Conservation (phyloP, 2,329 filamentous ascomycete genomes). For the Microsporum canis region DNA sequence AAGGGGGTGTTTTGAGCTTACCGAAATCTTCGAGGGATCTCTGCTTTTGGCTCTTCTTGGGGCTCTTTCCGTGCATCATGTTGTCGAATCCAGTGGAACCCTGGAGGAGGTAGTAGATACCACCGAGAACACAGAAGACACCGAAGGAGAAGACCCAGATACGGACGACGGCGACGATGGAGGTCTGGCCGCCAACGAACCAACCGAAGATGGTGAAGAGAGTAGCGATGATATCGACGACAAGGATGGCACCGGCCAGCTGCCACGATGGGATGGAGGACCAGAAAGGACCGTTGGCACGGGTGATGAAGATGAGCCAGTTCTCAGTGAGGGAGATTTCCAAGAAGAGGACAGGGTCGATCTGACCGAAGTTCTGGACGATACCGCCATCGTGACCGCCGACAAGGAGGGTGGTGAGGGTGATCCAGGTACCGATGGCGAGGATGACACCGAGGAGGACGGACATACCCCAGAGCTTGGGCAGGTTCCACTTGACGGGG, state of each 20-base stretch:
- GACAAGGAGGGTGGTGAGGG: conserved; percentile 70
- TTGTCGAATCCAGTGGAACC: conserved; percentile 75
- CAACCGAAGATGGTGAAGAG: conserved; percentile 78
- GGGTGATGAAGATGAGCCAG: conserved; percentile 94
- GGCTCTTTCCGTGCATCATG: conserved; percentile 81
- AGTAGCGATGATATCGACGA: conserved; percentile 75
- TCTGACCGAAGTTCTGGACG: conserved; percentile 74
- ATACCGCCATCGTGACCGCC: conserved; percentile 64
- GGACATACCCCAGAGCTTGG: conserved; percentile 89
- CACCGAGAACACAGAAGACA: conserved; percentile 73
- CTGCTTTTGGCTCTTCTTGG: conserved; percentile 74
- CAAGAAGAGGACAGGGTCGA: conserved; percentile 76
- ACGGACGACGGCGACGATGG: conserved; percentile 73
- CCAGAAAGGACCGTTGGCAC: conserved; percentile 88
- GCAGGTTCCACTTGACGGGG: conserved; percentile 90
- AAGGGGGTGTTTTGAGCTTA: conserved; percentile 38
- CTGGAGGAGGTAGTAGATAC: conserved; percentile 69
- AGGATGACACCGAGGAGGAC: conserved; percentile 71
- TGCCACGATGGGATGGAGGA: conserved; percentile 82
- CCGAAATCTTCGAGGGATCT: conserved; percentile 79
- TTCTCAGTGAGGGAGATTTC: conserved; percentile 86
- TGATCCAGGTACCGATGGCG: conserved; percentile 76
- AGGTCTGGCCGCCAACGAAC: conserved; percentile 60
- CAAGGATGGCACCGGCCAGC: conserved; percentile 61
- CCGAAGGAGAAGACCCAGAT: conserved; percentile 88